phyloP scores from a whole-genome alignment of 2,329 filamentous ascomycete genomes.

The Fusarium xyrophilum region DNA sequence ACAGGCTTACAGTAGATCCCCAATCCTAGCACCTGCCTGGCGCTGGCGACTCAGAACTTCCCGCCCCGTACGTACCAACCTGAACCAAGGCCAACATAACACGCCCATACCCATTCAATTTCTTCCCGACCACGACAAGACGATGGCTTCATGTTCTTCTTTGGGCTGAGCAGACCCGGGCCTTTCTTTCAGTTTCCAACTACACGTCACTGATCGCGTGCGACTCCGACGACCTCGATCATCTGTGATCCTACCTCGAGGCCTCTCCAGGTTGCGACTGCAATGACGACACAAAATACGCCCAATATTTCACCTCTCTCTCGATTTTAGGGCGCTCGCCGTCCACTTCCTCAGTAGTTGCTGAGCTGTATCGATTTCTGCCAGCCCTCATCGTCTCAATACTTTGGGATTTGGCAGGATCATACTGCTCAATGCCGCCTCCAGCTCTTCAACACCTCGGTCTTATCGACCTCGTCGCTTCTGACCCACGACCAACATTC shows the following conservation, averaged over 20 bases:
- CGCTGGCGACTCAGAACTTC: conserved; percentile 3
- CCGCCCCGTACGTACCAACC: neutral
- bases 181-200: neutral
- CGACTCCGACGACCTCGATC: conserved; percentile 8
- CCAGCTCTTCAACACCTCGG: conserved; percentile 42
- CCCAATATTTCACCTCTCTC: conserved; percentile 4
- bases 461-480: conserved; percentile 51
- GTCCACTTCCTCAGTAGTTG: neutral
- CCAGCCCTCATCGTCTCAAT: neutral
- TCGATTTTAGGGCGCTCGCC: conserved; percentile 15
- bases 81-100: conserved; percentile 7
- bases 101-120: neutral
- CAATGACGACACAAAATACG: conserved; percentile 31
- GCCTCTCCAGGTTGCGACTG: conserved; percentile 21
- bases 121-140: conserved; percentile 1
- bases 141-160: conserved; percentile 19
- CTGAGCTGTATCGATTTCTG: neutral
- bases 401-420: neutral
- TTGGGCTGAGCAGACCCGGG: conserved; percentile 1
- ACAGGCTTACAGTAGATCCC: conserved; percentile 14
- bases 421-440: conserved; percentile 34
- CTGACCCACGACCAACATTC: conserved; percentile 53
- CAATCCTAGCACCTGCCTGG: conserved; percentile 21
- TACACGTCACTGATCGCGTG: conserved; percentile 18
- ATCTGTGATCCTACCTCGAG: neutral